Base-by-base conservation (phyloP, 768 basidiomycete genomes). In the Lactarius pseudohatsudake region DNA sequence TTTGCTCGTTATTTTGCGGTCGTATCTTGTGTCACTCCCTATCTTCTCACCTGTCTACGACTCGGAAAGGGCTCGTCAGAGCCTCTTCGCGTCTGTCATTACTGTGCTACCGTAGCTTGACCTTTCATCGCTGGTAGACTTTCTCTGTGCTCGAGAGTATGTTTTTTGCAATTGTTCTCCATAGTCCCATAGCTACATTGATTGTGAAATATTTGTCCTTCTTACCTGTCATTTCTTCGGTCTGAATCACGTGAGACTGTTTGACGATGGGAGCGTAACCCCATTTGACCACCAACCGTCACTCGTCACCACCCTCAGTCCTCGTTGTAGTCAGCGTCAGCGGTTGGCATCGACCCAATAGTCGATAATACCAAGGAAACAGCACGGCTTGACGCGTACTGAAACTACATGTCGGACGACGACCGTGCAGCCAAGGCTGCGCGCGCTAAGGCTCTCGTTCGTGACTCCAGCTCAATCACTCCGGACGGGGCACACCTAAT, bases 381-480 rank as follows among this genome's bases (percentile, higher is more conserved):
- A 40, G 10, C 30, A 28, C 47, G 16, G 20, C 28, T 16, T 26
- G 45, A 53, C 65, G 32, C 50, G 47, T 62, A 30, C 50, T 20
- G 16, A 28, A 22, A 18, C 26, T 13, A 54, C 32, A 77, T 76
- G 76, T 74, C 86, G 30, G 91, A 91, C 72, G 86, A 87, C 66
- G 92, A 94, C 68, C 85, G 92, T 67, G 90, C 90, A 61, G 86
- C 85, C 18, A 92, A 90, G 77, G 85, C 92, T 63, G 92, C 92
- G 3, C 85, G 92, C 68, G 92, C 90, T 63, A 91, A 90, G 76
- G 91, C 90, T 58, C 73, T 94, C 85, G 92, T 93, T 75, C 65
- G 83, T 76, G 36, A 28, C 32, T 45, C 43, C 36, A 22, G 16
- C 40, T 50, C 62, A 18, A 55, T 54, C 30, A n/a, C 5, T 28